A percentile compares a stretch with the other conserved stretches of the same genome.
phyloP scores from a whole-genome alignment of 495 filamentous ascomycete genomes.

The Stereocaulon alpinum region DNA sequence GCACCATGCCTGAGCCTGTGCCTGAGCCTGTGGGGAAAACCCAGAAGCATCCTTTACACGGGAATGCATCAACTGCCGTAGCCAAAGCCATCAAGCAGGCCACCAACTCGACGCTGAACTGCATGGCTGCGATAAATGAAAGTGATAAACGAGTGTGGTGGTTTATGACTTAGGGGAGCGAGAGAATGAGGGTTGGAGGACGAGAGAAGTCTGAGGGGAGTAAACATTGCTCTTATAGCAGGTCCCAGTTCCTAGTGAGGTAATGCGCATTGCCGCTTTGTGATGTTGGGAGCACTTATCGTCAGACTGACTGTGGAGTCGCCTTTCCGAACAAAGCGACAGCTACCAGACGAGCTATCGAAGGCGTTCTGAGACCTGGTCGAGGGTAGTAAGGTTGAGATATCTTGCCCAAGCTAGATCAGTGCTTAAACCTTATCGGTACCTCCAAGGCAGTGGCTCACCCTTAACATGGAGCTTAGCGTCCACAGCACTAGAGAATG shows the following conservation, averaged over 20 bases:
- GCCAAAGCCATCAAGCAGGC: background rate
- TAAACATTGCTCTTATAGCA: conserved; percentile 2
- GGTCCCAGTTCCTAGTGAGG: background rate
- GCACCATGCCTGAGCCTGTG: background rate
- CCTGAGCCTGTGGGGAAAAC: background rate
- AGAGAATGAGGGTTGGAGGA: conserved; percentile 1
- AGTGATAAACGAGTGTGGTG: conserved; percentile 7
- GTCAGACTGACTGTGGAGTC: background rate
- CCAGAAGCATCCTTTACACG: background rate
- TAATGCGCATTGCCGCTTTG: background rate
- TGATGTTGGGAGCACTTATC: background rate
- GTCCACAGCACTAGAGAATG: background rate
- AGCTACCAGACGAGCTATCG: background rate
- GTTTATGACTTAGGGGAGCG: background rate
- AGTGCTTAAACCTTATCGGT: background rate
- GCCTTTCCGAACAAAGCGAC: background rate
- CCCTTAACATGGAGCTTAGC: background rate
- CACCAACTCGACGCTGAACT: background rate
- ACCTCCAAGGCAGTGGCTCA: background rate
- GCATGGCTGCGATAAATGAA: background rate
- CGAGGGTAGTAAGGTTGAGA: background rate
- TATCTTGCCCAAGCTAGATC: background rate
- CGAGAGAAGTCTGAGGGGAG: background rate
- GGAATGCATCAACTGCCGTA: conserved; percentile 5
- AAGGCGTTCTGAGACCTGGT: background rate